These are phyloP conservation scores for Magnolia kwangsiensis DNA, from an alignment of 164 flowering plant genomes.

Conservation along the genomic window DNA sequence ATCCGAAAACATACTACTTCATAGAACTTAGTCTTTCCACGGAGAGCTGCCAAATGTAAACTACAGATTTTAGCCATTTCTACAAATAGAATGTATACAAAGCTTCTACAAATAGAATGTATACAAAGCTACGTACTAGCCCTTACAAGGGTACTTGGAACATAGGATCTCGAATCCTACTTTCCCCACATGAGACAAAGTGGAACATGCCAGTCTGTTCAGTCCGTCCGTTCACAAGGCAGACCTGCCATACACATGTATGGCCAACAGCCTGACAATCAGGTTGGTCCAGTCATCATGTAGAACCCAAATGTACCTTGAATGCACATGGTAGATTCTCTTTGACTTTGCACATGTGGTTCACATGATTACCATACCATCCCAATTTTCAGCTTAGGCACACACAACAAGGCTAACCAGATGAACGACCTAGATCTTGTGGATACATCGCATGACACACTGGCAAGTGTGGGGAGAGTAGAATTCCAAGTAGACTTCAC, in stretches of 20 bases:
- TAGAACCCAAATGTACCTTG: neutral
- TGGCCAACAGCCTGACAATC: neutral
- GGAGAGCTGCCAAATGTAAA: constrained; percentile 69
- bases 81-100: too few species aligned
- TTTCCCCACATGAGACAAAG: neutral
- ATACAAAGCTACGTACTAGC: neutral
- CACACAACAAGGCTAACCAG: neutral
- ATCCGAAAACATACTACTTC: constrained; percentile 99
- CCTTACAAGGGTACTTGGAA: neutral
- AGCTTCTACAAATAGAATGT: neutral
- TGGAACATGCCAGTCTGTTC: neutral
- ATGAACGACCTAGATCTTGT: neutral
- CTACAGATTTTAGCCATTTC: neutral
- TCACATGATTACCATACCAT: neutral
- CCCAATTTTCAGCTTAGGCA: neutral
- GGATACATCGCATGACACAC: neutral
- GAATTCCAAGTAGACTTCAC: neutral
- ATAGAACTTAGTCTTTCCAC: constrained; percentile 99
- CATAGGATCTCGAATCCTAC: neutral
- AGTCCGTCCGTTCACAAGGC: neutral
- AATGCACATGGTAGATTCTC: neutral
- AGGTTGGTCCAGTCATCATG: too few species aligned
- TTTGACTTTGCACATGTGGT: neutral
- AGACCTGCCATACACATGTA: neutral
- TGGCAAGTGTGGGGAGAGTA: neutral